Evolutionary conservation across 352 stramenopile genomes (phyloP).

Genomic region (Phytophthora agathidicida): DNA sequence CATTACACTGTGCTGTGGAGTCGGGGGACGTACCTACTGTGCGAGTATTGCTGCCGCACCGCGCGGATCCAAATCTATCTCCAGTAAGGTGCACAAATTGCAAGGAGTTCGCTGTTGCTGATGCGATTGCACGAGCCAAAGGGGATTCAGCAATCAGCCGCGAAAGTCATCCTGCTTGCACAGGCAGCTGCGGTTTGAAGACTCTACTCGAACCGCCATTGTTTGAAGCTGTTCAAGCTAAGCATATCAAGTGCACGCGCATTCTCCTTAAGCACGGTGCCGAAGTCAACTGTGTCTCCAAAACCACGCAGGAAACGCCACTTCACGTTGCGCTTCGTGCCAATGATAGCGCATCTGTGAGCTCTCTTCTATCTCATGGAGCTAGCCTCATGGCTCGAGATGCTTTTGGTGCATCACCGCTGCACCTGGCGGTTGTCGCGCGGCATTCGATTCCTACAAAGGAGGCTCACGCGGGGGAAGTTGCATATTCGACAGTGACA

Average conservation of each 20-base stretch:
- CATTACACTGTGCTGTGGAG: slow-evolving; percentile 63
- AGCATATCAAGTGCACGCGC: slow-evolving; percentile 34
- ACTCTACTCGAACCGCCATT: slow-evolving; percentile 54
- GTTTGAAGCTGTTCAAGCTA: slow-evolving; percentile 46
- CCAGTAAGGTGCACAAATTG: slow-evolving; percentile 51
- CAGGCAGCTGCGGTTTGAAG: slow-evolving; percentile 36
- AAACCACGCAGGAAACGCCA: slow-evolving; percentile 44
- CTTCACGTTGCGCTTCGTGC: slow-evolving; percentile 52
- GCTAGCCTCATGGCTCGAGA: slow-evolving; percentile 55
- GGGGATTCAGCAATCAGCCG: slow-evolving; percentile 4
- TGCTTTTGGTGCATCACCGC: slow-evolving; percentile 36
- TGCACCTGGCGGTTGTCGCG: slow-evolving; percentile 55
- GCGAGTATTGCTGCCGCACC: slow-evolving; percentile 36
- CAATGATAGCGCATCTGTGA: slow-evolving; percentile 50
- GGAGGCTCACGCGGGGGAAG: slow-evolving; percentile 60
- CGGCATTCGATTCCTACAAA: slow-evolving; percentile 54
- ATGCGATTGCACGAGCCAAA: slow-evolving; percentile 19
- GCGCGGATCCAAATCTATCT: slow-evolving; percentile 61
- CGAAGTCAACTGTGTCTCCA: slow-evolving; percentile 47
- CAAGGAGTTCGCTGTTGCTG: slow-evolving; percentile 24
- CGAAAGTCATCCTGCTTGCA: slow-evolving; percentile 26
- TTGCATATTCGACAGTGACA: slow-evolving; percentile 50
- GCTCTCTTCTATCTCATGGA: slow-evolving; percentile 49
- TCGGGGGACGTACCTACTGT: slow-evolving; percentile 48
- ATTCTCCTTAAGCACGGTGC: slow-evolving; percentile 53